Evolutionary conservation across 2,329 filamentous ascomycete genomes (phyloP).

Genomic region (Colletotrichum gloeosporioides): DNA sequence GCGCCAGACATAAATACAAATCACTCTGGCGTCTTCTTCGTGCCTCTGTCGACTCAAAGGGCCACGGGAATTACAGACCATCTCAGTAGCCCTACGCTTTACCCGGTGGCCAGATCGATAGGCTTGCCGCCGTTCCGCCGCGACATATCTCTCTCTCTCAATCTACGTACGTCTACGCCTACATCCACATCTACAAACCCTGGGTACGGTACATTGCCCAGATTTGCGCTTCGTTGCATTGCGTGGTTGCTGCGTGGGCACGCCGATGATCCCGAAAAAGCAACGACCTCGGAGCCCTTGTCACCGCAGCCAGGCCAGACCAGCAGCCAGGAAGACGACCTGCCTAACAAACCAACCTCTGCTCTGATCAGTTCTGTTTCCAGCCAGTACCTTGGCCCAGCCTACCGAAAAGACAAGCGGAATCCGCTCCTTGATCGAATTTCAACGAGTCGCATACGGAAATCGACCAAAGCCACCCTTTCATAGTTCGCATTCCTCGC

Average conservation of each 20-base stretch:
- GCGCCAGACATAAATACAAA: background rate
- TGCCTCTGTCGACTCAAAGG: background rate
- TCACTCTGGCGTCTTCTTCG: background rate
- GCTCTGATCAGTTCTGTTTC: background rate
- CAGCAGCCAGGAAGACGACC: background rate
- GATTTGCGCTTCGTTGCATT: background rate
- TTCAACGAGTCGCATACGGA: background rate
- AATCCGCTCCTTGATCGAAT: background rate
- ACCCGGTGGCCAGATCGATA: background rate
- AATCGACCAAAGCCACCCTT: background rate
- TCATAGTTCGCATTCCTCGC: background rate
- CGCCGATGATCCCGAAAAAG: slow-evolving; percentile 16
- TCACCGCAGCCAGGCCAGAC: background rate
- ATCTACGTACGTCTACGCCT: background rate
- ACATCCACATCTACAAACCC: background rate
- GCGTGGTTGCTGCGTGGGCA: background rate
- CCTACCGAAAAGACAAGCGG: background rate
- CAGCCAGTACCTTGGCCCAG: background rate
- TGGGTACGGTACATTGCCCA: background rate
- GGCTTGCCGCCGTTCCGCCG: background rate
- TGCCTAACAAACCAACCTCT: background rate
- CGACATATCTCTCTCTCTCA: background rate
- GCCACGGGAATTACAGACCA: background rate
- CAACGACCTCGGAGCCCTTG: background rate
- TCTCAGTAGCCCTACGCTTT: background rate